Evolutionary conservation across 2,329 filamentous ascomycete species (phyloP), one percentile per base, ranked within the genome.

Genomic region (Nemania sp.): DNA sequence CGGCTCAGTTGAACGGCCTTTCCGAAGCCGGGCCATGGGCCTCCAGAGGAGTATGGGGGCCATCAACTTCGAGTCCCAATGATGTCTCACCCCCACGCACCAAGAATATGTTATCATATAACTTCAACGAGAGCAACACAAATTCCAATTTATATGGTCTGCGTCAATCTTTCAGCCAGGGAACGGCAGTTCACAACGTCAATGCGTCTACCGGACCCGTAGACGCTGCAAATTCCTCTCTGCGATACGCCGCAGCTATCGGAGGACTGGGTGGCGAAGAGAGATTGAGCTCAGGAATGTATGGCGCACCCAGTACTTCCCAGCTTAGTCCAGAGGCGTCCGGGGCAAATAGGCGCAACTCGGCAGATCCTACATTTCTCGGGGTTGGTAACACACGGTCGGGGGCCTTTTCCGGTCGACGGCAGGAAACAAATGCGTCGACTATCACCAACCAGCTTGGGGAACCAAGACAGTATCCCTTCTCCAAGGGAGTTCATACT

Each of bases 21-120:
- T 90, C 89, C 10, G 88, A 91, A 69, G 84, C 85, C 17, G 88
- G 90, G 67, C 79, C 81, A 48, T 90, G 88, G 86, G 74, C 69
- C 61, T 76, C 75, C 53, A 78, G 79, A 47, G 76, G 79, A 39
- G 82, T 84, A 15, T 92, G 89, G 89, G 83, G 82, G 64, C 76
- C 77, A 6, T 68, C 79, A 75, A 73, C 42, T 75, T 62, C 58
- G n/a, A 57, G 25, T 56, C 78, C 12, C 75, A 78, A 40, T 58
- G 84, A 79, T 65, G 82, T 82, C 35, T 89, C 88, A 13, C 87
- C 88, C 2, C 81, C 81, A 45, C 79, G 83, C 58, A 79, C 80
- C 35, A 81, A 85, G 62, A 78, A 83, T 43, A 78, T 75, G 57
- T 78, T 80, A 32, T 76, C 79, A 34, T 81, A 83, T 50, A 62